Percentiles rank a stretch among this genome's conserved stretches.
phyloP scores from a whole-genome alignment of 2,329 filamentous ascomycete genomes.

The Fusarium austroafricanum region DNA sequence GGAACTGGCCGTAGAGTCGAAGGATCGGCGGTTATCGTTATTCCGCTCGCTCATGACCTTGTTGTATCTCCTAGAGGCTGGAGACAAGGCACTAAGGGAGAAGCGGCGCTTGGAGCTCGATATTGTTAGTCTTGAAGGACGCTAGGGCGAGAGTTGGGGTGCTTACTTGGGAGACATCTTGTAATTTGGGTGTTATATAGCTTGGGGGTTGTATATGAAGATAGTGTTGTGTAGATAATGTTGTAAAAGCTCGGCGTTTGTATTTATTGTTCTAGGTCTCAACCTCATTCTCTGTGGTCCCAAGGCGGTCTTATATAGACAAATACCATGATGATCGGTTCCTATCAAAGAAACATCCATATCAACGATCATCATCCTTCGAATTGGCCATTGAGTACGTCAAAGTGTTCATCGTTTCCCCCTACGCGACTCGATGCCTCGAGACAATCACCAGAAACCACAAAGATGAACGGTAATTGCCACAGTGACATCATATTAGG shows the following conservation, averaged over 20 bases:
- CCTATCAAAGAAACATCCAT: not conserved
- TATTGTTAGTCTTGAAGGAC: not conserved
- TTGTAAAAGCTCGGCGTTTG: fast-evolving
- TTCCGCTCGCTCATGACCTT: conserved; percentile 15
- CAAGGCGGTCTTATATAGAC: not conserved
- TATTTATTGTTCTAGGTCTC: not conserved
- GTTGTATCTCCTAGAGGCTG: conserved; percentile 16
- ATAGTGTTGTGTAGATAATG: fast-evolving
- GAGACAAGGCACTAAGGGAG: conserved; percentile 17
- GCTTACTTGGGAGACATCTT: conserved; percentile 21
- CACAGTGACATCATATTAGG: conserved; percentile 18
- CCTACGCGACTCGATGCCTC: not conserved
- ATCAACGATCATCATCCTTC: not conserved
- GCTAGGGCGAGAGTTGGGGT: fast-evolving
- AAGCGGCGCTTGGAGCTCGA: conserved; percentile 12
- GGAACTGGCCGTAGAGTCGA: conserved; percentile 6
- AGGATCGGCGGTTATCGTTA: not conserved
- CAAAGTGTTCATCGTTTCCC: not conserved
- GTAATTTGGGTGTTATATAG: not conserved
- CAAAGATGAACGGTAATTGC: fast-evolving
- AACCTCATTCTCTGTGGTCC: fast-evolving
- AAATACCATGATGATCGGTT: not conserved
- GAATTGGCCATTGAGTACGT: not conserved
- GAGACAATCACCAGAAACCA: not conserved
- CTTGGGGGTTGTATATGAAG: not conserved